A percentile compares a stretch with the other conserved stretches of the same genome.
Evolutionary conservation across 768 basidiomycete species (phyloP).

Genomic region (Russula earlei): DNA sequence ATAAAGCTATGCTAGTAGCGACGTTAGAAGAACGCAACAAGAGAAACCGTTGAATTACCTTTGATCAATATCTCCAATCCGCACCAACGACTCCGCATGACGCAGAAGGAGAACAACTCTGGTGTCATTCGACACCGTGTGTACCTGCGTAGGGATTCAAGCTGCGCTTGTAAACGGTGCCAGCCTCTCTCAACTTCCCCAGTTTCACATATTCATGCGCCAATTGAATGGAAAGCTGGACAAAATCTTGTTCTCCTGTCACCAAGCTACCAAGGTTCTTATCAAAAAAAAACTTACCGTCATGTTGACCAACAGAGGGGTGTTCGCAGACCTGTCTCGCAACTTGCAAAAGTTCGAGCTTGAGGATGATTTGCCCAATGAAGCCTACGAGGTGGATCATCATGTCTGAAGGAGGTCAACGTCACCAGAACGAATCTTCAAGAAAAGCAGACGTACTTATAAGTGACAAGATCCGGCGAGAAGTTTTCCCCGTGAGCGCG

Average conservation of each 20-base stretch:
- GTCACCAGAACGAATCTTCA: neutral
- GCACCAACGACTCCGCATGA: constrained; percentile 56
- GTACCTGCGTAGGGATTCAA: constrained; percentile 37
- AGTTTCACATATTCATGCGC: constrained; percentile 73
- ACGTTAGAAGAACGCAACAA: neutral
- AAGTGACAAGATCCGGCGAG: constrained; percentile 10
- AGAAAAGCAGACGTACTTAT: neutral
- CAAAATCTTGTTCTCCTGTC: constrained; percentile 39
- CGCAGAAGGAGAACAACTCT: constrained; percentile 49
- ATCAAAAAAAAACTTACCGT: constrained; percentile 34
- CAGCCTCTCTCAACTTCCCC: constrained; percentile 64
- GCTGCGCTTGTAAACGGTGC: constrained; percentile 51
- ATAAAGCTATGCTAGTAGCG: constrained; percentile 36
- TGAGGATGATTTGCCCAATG: constrained; percentile 16
- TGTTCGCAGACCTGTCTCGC: constrained; percentile 13
- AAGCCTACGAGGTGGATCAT: constrained; percentile 16
- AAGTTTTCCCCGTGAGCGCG: neutral
- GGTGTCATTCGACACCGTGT: constrained; percentile 41
- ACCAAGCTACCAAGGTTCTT: neutral
- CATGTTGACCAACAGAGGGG: constrained; percentile 24
- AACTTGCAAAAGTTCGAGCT: constrained; percentile 16
- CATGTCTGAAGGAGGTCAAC: constrained; percentile 8
- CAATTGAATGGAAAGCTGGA: constrained; percentile 55
- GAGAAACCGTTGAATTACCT: constrained; percentile 36
- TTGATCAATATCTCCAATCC: constrained; percentile 45